Percentiles rank a stretch among this genome's conserved stretches.
phyloP scores from a whole-genome alignment of 1,284 basidiomycete genomes.

The Xanthoconium separans region DNA sequence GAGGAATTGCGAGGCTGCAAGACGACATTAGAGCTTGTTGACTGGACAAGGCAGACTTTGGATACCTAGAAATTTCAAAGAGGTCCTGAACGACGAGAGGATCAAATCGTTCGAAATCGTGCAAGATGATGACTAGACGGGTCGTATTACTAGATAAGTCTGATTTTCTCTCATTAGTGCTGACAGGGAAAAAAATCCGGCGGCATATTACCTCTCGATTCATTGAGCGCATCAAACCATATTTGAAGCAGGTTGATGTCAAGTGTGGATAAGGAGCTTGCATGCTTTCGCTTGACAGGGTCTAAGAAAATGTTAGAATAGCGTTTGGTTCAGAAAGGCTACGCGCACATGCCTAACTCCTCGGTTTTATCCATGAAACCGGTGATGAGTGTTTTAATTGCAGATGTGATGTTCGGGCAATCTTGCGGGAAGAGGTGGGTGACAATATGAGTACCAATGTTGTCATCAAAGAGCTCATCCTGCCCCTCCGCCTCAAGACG shows the following conservation, averaged over 20 bases:
- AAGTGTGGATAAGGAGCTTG: slow-evolving; percentile 53
- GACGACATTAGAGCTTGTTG: slow-evolving; percentile 2
- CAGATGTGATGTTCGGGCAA: slow-evolving; percentile 48
- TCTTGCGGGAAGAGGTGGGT: slow-evolving; percentile 58
- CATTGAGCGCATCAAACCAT: slow-evolving; percentile 52
- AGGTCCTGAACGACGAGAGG: slow-evolving; percentile 58
- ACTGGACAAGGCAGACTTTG: neutral
- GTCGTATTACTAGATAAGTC: slow-evolving; percentile 11
- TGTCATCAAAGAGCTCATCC: slow-evolving; percentile 31
- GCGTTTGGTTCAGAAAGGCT: neutral
- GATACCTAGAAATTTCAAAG: slow-evolving; percentile 67
- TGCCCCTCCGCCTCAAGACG: slow-evolving; percentile 33
- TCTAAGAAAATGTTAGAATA: slow-evolving; percentile 18
- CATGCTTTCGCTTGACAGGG: slow-evolving; percentile 41
- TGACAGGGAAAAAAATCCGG: neutral
- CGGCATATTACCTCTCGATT: slow-evolving; percentile 34
- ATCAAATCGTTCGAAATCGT: slow-evolving; percentile 72
- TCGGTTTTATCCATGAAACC: slow-evolving; percentile 47
- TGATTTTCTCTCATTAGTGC: slow-evolving; percentile 18
- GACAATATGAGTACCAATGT: slow-evolving; percentile 30
- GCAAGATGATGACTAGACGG: slow-evolving; percentile 55
- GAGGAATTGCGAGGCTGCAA: slow-evolving; percentile 42
- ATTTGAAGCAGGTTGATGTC: slow-evolving; percentile 57
- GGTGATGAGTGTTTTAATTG: slow-evolving; percentile 57
- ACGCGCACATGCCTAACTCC: slow-evolving; percentile 30